Evolutionary conservation across 2,329 filamentous ascomycete genomes (phyloP).

Genomic region (Sarocladiaceae sp.): DNA sequence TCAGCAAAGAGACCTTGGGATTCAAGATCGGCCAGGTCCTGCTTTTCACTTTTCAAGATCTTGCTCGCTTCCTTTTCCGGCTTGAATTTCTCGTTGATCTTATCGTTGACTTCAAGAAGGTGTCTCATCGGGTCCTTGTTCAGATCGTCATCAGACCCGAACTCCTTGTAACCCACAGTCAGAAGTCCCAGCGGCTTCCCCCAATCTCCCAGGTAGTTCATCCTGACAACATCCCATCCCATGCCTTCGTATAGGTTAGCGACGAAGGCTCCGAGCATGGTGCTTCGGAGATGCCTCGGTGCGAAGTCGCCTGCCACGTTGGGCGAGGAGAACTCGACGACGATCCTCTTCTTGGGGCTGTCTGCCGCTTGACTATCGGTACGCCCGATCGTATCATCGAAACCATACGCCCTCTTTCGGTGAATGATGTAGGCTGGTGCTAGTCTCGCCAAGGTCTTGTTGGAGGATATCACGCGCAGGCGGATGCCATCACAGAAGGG

Average conservation of each 20-base stretch:
- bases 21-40: conserved; percentile 32
- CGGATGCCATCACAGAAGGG: conserved; percentile 19
- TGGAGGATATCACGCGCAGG: conserved; percentile 16
- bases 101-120: conserved; percentile 61
- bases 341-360: conserved; percentile 28
- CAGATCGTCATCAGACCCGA: conserved; percentile 58
- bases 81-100: conserved; percentile 55
- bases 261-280: conserved; percentile 63
- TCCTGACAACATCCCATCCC: conserved; percentile 60
- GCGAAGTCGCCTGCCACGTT: conserved; percentile 71
- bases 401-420: conserved; percentile 15
- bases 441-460: conserved; percentile 17
- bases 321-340: conserved; percentile 69
- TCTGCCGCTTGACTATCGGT: conserved; percentile 11
- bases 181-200: conserved; percentile 62
- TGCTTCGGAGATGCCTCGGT: conserved; percentile 62
- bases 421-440: conserved; percentile 18
- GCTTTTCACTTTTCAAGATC: conserved; percentile 33
- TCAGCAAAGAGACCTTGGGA: conserved; percentile 34
- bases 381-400: conserved; percentile 16
- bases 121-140: conserved; percentile 61
- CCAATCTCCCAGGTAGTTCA: conserved; percentile 73
- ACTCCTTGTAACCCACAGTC: conserved; percentile 58
- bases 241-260: conserved; percentile 58
- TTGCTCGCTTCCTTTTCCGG: conserved; percentile 55